Conservation (phyloP, 768 basidiomycete genomes). For the Tulasnella sp. region DNA sequence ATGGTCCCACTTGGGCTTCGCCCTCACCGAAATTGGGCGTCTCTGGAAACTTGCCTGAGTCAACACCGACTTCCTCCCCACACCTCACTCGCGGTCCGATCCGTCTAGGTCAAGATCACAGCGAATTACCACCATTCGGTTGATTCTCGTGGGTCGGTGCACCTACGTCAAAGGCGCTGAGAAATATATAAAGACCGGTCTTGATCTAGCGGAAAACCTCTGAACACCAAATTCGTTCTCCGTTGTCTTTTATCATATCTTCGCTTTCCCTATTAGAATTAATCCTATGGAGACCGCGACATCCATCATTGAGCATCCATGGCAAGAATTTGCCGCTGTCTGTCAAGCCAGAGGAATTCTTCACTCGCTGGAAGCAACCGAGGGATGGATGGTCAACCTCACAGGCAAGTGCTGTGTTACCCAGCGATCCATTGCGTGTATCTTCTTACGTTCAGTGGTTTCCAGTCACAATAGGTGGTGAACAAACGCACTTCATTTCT, state of each 20-base stretch:
- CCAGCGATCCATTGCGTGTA: neutral
- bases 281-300: neutral
- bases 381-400: neutral
- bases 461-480: neutral
- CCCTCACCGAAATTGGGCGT: neutral
- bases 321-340: neutral
- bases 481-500: neutral
- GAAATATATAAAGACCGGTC: neutral
- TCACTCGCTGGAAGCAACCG: neutral
- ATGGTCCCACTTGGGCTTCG: neutral
- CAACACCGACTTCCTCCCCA: neutral
- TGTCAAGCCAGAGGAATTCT: neutral
- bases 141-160: too few species aligned
- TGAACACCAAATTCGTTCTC: neutral
- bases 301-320: neutral
- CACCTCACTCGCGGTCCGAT: too few species aligned
- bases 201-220: neutral
- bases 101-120: too few species aligned
- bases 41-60: neutral
- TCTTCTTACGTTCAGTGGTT: neutral
- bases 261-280: neutral
- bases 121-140: too few species aligned
- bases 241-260: neutral
- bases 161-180: neutral
- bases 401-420: neutral